These are phyloP conservation scores for Gastrolobium villosum DNA, from an alignment of 306 rosid species.

Conservation along the genomic window DNA sequence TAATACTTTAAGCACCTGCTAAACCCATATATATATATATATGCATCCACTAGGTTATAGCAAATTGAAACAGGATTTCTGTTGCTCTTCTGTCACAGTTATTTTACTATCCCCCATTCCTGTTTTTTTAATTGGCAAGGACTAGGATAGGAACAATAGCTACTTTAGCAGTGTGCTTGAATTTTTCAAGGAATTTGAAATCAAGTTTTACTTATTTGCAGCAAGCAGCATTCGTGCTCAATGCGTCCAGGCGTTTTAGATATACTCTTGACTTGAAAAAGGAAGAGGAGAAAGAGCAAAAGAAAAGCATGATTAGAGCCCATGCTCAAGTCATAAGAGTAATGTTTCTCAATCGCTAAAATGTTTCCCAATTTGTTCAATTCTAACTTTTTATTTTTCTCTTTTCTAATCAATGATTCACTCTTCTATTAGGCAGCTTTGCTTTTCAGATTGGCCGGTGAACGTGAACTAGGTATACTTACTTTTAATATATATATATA, in stretches of 20 bases:
- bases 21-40: no score
- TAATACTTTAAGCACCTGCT: no score
- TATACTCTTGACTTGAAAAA: constrained; percentile 86
- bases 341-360: constrained; percentile 44
- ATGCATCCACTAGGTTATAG: no score
- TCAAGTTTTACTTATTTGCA: constrained; percentile 50
- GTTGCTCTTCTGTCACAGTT: no score
- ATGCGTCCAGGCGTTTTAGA: constrained; percentile 91
- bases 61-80: no score
- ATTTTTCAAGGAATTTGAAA: constrained; percentile 22
- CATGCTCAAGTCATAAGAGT: constrained; percentile 98
- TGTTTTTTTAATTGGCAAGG: no score
- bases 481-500: constrained; percentile 33
- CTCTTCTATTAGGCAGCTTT: constrained; percentile 80
- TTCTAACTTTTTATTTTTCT: not conserved
- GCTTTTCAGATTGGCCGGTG: constrained; percentile 96
- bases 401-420: constrained; percentile 52
- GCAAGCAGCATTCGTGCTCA: constrained; percentile 92
- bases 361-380: constrained; percentile 1
- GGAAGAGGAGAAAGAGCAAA: constrained; percentile 75
- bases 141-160: no score
- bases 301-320: constrained; percentile 85
- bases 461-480: constrained; percentile 74
- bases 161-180: not conserved
- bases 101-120: no score